phyloP scores from a whole-genome alignment of 176 grass and related monocot species.

The Carex kokanica region DNA sequence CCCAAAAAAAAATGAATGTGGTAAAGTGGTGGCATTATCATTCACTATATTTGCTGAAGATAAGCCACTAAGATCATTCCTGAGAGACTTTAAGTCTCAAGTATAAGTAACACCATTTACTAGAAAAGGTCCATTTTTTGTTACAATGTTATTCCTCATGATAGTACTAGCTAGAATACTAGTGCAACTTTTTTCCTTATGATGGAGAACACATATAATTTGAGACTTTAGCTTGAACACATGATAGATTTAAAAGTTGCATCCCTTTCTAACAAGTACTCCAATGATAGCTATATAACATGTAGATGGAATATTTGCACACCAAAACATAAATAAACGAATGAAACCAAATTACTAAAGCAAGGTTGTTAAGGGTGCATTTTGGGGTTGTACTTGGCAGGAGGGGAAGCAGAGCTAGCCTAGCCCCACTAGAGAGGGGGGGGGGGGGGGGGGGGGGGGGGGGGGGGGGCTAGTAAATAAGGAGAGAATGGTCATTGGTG shows the following conservation, averaged over 20 bases:
- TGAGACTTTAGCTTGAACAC: not conserved
- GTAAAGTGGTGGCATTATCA: too few species aligned
- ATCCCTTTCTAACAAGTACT: conserved; percentile 8
- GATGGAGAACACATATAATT: not conserved
- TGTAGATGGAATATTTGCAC: not conserved
- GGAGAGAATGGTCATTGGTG: not conserved
- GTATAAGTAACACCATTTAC: not conserved
- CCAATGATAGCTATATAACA: conserved; percentile 1
- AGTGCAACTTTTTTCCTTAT: not conserved
- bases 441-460: too few species aligned
- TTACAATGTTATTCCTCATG: not conserved
- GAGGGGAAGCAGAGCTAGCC: not conserved
- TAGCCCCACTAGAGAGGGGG: not conserved
- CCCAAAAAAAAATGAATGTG: too few species aligned
- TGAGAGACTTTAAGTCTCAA: not conserved
- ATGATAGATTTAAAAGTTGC: conserved; percentile 17
- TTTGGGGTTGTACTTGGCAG: not conserved
- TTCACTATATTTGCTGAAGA: not conserved
- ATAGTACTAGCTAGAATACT: not conserved
- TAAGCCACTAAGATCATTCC: conserved; percentile 14
- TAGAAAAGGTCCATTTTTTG: not conserved
- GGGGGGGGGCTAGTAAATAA: not conserved
- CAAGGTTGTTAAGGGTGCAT: not conserved
- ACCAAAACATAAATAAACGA: not conserved
- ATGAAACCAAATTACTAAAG: not conserved